Base-by-base conservation (phyloP, 1,284 basidiomycete genomes). In the Inonotus hispidus region DNA sequence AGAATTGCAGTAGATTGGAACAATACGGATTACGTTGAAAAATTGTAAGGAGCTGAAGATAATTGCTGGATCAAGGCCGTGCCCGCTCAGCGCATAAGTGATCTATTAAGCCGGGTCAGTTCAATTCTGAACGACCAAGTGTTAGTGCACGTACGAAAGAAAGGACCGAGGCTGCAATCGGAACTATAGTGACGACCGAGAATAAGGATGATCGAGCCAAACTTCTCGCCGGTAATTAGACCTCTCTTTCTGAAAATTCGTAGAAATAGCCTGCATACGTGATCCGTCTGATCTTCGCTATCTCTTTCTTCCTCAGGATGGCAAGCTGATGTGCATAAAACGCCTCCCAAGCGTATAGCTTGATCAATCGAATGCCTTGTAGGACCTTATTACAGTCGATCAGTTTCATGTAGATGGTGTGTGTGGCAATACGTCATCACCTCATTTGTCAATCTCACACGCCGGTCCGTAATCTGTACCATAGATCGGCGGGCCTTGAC, bases 31-130 rank as follows among this genome's bases (percentile, higher is more conserved):
- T 59, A 92, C 82, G 67, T 88, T 87, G 79, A 93, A 91, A 62
- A 88, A 78, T 63, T 89, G 84, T 13, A 94, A 72, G 11, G 85
- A 84, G 16, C 82, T 81, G 73, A 93, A 93, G 63, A 93, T 87
- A 66, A 81, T 78, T 1, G 87, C 85, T 6, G 89, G 75, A 66
- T 85, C 81, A 41, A 92, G 79, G 2, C 77, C 67, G 69, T 92
- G 85, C 1, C 85, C 84, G 29, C 77, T 83, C 13, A 86, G 73
- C 0, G 81, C 79, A 69, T 91, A 92, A 0, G 87, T 87, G 68
- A 93, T 52, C 50, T 52, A 6, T 1, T 21, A 25, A 49, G 8
- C n/a, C 25, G 19, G 7, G 16, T 43, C n/a, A 43, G 13, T 19
- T 11, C 25, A 14, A 5, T 16, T 35, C 29, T 5, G 16, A 52